Conservation (phyloP, 1,139 yeast genomes). For the Candida labiduridarum region DNA sequence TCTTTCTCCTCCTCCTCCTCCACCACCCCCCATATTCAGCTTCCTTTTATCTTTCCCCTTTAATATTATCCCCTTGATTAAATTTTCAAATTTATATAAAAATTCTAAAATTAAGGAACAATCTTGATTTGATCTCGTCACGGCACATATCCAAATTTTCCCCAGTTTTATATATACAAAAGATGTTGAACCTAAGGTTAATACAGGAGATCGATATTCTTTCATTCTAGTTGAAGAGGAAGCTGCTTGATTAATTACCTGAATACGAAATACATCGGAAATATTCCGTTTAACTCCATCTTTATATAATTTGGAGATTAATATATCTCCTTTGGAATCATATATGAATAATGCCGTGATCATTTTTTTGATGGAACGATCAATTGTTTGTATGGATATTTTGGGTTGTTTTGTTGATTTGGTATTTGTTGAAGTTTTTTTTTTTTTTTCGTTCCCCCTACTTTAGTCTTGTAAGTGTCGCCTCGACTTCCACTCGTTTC, state of each 20-base stretch:
- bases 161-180: slow-evolving; percentile 78
- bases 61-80: slow-evolving; percentile 31
- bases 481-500: no score
- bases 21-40: neutral
- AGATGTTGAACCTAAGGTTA: slow-evolving; percentile 91
- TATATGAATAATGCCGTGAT: slow-evolving; percentile 78
- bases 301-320: slow-evolving; percentile 72
- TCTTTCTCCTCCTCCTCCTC: no score
- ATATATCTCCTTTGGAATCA: slow-evolving; percentile 82
- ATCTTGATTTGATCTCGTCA: slow-evolving; percentile 85
- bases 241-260: slow-evolving; percentile 63
- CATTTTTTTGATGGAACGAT: slow-evolving; percentile 45
- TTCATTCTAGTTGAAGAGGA: slow-evolving; percentile 14
- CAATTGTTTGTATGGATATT: no score
- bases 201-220: slow-evolving; percentile 71
- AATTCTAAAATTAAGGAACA: slow-evolving; percentile 82
- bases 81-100: slow-evolving; percentile 59
- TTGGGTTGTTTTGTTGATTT: no score
- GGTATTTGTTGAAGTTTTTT: no score
- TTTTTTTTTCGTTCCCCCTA: no score
- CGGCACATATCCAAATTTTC: slow-evolving; percentile 79
- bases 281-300: slow-evolving; percentile 68
- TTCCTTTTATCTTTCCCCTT: slow-evolving; percentile 12
- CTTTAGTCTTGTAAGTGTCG: no score
- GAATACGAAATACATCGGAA: slow-evolving; percentile 89